phyloP scores from a whole-genome alignment of 257 asterid species.

The Eucommia ulmoides region DNA sequence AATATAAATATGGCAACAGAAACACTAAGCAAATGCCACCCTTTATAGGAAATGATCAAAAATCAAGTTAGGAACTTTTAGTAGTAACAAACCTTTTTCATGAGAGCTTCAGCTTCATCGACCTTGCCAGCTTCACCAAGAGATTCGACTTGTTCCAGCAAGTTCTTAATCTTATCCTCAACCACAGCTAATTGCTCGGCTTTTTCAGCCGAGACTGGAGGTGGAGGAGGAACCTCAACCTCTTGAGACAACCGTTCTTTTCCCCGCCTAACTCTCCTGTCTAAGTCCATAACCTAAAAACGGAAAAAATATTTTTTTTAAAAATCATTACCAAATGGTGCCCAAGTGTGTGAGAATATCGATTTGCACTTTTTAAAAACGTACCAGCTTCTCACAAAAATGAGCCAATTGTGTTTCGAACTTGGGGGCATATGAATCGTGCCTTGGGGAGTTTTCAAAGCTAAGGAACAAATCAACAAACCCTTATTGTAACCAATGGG shows the following conservation, averaged over 20 bases:
- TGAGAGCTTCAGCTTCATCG: slow-evolving; percentile 98
- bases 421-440: slow-evolving; percentile 69
- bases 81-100: slow-evolving; percentile 76
- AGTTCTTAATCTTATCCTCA: slow-evolving; percentile 91
- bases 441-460: slow-evolving; percentile 92
- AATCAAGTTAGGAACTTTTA: background rate
- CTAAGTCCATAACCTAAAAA: slow-evolving; percentile 76
- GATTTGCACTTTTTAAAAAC: too few relatives aligned
- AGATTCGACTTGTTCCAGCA: slow-evolving; percentile 97
- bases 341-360: too few relatives aligned
- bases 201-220: slow-evolving; percentile 90
- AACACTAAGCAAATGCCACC: too few relatives aligned
- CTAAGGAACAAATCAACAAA: slow-evolving; percentile 31
- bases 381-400: slow-evolving; percentile 85
- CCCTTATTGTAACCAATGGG: slow-evolving; percentile 8
- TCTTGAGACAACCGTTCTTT: slow-evolving; percentile 95
- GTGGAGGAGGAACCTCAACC: slow-evolving; percentile 78
- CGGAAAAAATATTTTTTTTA: too few relatives aligned
- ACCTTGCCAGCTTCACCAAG: slow-evolving; percentile 98
- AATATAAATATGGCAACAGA: too few relatives aligned
- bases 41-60: background rate
- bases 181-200: slow-evolving; percentile 75
- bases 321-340: too few relatives aligned
- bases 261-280: slow-evolving; percentile 93
- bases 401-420: slow-evolving; percentile 94